Evolutionary conservation across 768 basidiomycete genomes (phyloP).

Genomic region (Suillus paluster): DNA sequence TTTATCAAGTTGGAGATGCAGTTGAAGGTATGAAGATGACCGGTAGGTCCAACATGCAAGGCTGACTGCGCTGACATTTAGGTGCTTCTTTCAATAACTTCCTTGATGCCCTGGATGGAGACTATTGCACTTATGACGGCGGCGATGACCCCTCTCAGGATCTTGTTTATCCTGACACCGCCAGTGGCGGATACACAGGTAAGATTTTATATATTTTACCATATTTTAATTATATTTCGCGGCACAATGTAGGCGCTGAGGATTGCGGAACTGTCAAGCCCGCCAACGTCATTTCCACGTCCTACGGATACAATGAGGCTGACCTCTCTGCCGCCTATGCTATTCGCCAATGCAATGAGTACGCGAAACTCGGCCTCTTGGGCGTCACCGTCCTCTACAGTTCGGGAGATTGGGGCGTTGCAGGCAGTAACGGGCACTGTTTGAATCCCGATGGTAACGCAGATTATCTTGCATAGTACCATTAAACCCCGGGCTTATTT

Average conservation of each 20-base stretch:
- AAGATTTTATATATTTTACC: not conserved
- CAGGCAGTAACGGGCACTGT: conserved; percentile 40
- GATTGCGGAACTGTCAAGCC: conserved; percentile 41
- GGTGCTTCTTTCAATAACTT: conserved; percentile 49
- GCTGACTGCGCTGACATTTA: conserved; percentile 13
- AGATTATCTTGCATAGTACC: not conserved
- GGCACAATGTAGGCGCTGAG: conserved; percentile 27
- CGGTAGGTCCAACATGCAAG: not conserved
- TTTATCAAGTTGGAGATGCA: conserved; percentile 46
- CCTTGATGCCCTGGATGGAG: conserved; percentile 48
- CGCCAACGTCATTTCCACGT: conserved; percentile 48
- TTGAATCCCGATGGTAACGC: conserved; percentile 42
- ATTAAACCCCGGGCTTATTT: not conserved
- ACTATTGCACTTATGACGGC: conserved; percentile 50
- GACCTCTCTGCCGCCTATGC: conserved; percentile 39
- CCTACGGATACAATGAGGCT: conserved; percentile 44
- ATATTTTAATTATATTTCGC: conserved; percentile 2
- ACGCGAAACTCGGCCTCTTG: conserved; percentile 53
- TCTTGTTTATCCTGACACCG: conserved; percentile 46
- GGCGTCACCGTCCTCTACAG: conserved; percentile 50
- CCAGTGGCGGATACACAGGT: conserved; percentile 44
- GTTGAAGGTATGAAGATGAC: conserved; percentile 30
- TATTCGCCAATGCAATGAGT: conserved; percentile 51
- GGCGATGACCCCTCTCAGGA: conserved; percentile 47
- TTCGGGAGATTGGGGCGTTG: conserved; percentile 46